Evolutionary conservation across 139 green algal species (phyloP).

Genomic region (Chlamydomonas incerta): DNA sequence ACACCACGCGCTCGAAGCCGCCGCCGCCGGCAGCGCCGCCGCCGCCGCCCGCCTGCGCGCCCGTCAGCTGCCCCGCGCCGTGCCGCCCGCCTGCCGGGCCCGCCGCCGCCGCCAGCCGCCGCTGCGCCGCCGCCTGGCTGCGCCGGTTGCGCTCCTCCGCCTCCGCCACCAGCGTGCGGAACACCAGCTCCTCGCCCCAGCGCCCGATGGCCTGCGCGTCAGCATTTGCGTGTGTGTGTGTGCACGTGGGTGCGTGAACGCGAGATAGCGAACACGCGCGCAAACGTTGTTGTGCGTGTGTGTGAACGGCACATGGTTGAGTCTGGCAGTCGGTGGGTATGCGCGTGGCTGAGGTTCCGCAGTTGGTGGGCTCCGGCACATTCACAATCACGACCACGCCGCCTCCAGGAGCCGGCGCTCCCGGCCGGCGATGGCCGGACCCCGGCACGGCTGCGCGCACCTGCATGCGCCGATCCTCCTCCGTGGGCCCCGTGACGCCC

Average conservation of each 20-base stretch:
- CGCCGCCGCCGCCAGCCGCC: neutral
- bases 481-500: neutral
- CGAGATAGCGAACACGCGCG: no score
- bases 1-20: slow-evolving; percentile 35
- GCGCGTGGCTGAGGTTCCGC: no score
- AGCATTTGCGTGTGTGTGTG: neutral
- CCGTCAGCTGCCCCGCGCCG: neutral
- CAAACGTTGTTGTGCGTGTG: no score
- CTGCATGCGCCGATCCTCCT: neutral
- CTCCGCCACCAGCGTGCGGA: slow-evolving; percentile 16
- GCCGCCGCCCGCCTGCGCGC: neutral
- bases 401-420: no score
- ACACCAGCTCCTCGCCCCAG: slow-evolving; percentile 59
- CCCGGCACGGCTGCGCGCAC: neutral
- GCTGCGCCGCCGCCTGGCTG: neutral
- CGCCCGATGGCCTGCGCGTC: slow-evolving; percentile 25
- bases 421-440: no score
- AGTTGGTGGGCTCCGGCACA: no score
- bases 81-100: neutral
- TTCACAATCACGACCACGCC: no score
- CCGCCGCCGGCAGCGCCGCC: neutral
- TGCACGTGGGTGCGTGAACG: neutral
- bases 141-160: neutral
- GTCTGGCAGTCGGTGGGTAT: no score
- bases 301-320: no score